Percentiles rank a stretch among this genome's conserved stretches.
These are phyloP conservation scores for Neonectria neomacrospora DNA, from an alignment of 2,329 filamentous ascomycete species.

Conservation along the genomic window DNA sequence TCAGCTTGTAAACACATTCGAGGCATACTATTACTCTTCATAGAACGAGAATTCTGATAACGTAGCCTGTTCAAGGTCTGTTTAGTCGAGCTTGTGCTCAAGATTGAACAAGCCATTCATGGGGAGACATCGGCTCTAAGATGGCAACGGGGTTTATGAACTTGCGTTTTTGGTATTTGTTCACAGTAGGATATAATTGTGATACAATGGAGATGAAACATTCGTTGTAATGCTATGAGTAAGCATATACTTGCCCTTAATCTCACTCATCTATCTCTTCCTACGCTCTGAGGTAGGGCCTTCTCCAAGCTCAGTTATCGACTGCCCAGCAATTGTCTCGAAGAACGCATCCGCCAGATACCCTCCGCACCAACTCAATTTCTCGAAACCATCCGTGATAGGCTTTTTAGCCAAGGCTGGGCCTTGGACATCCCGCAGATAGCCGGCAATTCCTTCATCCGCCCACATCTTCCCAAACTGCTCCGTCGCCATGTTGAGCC, in stretches of 20 bases:
- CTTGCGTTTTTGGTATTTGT: too few species aligned
- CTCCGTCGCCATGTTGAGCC: constrained; percentile 48
- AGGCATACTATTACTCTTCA: too few species aligned
- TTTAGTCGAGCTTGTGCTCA: not conserved
- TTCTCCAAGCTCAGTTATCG: constrained; percentile 15
- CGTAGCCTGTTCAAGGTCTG: too few species aligned
- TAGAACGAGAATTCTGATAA: too few species aligned
- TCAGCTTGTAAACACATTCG: too few species aligned
- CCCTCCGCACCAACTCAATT: constrained; percentile 49
- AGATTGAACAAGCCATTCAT: too few species aligned
- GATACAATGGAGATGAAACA: too few species aligned
- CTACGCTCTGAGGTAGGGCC: not conserved
- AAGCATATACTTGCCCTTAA: too few species aligned
- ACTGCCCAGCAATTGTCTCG: constrained; percentile 45
- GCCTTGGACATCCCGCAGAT: constrained; percentile 38
- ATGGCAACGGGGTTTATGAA: too few species aligned
- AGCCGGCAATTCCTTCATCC: constrained; percentile 51
- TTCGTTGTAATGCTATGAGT: too few species aligned
- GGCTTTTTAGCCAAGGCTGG: constrained; percentile 44
- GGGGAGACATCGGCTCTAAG: too few species aligned
- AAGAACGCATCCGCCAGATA: constrained; percentile 53
- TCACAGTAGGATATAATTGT: too few species aligned
- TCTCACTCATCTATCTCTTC: not conserved
- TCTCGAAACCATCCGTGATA: constrained; percentile 50
- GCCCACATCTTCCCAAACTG: constrained; percentile 49